Percentiles rank a stretch among this genome's conserved stretches.
These are phyloP conservation scores for Aspergillus eucalypticola DNA, from an alignment of 2,329 filamentous ascomycete species.

Conservation along the genomic window DNA sequence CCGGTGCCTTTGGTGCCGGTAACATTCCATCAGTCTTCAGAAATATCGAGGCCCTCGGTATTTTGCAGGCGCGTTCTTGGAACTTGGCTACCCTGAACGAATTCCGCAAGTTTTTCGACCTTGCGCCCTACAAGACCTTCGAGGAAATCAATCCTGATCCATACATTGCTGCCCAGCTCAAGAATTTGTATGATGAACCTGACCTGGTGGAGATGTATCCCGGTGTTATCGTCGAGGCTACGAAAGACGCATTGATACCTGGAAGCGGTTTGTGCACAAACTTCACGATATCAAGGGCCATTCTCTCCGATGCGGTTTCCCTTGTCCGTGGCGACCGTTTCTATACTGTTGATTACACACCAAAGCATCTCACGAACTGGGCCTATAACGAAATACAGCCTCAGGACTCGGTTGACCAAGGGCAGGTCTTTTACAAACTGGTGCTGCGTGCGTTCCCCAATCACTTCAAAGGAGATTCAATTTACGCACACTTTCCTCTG, in stretches of 20 bases:
- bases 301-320: slow-evolving; percentile 51
- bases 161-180: slow-evolving; percentile 47
- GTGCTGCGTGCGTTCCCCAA: slow-evolving; percentile 53
- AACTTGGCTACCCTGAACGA: slow-evolving; percentile 62
- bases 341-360: slow-evolving; percentile 49
- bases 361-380: slow-evolving; percentile 49
- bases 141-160: slow-evolving; percentile 56
- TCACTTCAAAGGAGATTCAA: slow-evolving; percentile 49
- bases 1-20: slow-evolving; percentile 60
- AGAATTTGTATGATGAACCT: slow-evolving; percentile 53
- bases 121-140: slow-evolving; percentile 53
- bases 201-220: slow-evolving; percentile 61
- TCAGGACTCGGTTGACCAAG: slow-evolving; percentile 48
- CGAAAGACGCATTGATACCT: slow-evolving; percentile 53
- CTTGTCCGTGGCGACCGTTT: slow-evolving; percentile 51
- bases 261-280: slow-evolving; percentile 54
- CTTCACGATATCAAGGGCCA: slow-evolving; percentile 44
- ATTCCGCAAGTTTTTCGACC: slow-evolving; percentile 54
- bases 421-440: slow-evolving; percentile 55
- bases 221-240: slow-evolving; percentile 57
- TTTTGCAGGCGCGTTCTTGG: slow-evolving; percentile 63
- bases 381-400: slow-evolving; percentile 47
- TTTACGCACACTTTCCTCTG: slow-evolving; percentile 54
- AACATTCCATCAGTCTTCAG: slow-evolving; percentile 61
- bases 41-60: slow-evolving; percentile 63